phyloP scores from a whole-genome alignment of 805 yeast genomes.

The Sugiyamaella marilandica region DNA sequence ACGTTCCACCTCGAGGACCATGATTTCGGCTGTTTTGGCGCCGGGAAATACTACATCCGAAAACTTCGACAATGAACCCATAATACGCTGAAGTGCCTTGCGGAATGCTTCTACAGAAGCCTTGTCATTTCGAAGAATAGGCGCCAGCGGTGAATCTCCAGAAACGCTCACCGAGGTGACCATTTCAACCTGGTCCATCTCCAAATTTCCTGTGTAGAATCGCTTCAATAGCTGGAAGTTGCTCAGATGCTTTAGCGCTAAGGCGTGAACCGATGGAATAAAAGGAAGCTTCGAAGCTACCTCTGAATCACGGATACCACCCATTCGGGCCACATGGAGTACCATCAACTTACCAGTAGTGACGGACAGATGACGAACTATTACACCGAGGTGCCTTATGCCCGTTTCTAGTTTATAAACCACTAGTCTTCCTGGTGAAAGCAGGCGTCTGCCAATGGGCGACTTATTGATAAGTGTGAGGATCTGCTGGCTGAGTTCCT shows the following conservation, averaged over 20 bases:
- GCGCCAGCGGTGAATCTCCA: neutral
- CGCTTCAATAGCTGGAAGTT: neutral
- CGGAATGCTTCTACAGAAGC: neutral
- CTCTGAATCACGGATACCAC: neutral
- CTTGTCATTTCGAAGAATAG: neutral
- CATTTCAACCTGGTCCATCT: neutral
- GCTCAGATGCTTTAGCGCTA: neutral
- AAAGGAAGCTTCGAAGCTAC: constrained; percentile 1
- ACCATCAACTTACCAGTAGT: neutral
- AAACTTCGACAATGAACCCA: constrained; percentile 29
- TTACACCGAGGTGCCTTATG: neutral
- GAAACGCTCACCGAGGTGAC: neutral
- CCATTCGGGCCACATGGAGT: neutral
- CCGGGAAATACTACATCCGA: constrained; percentile 41
- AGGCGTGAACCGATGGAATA: neutral
- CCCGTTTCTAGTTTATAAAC: constrained; percentile 34
- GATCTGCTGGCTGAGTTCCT: constrained; percentile 41
- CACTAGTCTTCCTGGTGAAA: constrained; percentile 54
- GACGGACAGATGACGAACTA: neutral
- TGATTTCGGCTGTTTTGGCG: constrained; percentile 34
- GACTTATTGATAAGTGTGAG: constrained; percentile 45
- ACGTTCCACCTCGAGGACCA: constrained; percentile 39
- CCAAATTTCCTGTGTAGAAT: neutral
- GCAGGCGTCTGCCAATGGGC: constrained; percentile 43
- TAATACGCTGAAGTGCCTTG: constrained; percentile 3